A percentile compares a stretch with the other conserved stretches of the same genome.
Evolutionary conservation across 1,284 basidiomycete genomes (phyloP).

Genomic region (Heterobasidion occidentale): DNA sequence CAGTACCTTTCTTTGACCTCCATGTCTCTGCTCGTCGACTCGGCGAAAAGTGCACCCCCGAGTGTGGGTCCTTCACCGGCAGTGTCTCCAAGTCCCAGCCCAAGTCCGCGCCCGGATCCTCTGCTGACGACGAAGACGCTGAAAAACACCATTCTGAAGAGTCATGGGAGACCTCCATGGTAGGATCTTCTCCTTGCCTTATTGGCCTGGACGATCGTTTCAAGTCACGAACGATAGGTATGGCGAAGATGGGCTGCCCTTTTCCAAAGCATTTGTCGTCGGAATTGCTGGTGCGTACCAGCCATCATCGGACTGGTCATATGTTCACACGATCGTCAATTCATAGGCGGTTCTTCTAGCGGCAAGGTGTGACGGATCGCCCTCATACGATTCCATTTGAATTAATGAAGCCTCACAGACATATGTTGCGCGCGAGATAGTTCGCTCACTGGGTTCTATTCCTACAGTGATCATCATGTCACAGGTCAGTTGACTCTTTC

Average conservation of each 20-base stretch:
- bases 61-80: constrained; percentile 6
- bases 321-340: not conserved
- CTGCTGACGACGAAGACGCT: constrained; percentile 8
- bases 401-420: constrained; percentile 44
- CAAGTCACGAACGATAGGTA: constrained; percentile 44
- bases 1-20: constrained; percentile 2
- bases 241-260: constrained; percentile 59
- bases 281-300: constrained; percentile 76
- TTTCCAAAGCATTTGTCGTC: constrained; percentile 81
- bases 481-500: constrained; percentile 40
- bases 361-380: constrained; percentile 64
- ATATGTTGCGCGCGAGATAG: constrained; percentile 84
- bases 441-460: constrained; percentile 74
- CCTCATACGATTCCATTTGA: constrained; percentile 6
- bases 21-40: not conserved
- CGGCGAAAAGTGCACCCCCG: not conserved
- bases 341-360: constrained; percentile 81
- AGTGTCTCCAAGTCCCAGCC: constrained; percentile 5
- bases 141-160: constrained; percentile 80
- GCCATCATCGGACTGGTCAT: constrained; percentile 20
- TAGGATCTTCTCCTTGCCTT: constrained; percentile 22
- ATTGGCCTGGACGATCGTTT: constrained; percentile 1
- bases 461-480: constrained; percentile 87
- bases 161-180: constrained; percentile 81
- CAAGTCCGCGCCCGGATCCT: constrained; percentile 2